phyloP scores from a whole-genome alignment of 495 filamentous ascomycete genomes.

The Penicillium tannophilum region DNA sequence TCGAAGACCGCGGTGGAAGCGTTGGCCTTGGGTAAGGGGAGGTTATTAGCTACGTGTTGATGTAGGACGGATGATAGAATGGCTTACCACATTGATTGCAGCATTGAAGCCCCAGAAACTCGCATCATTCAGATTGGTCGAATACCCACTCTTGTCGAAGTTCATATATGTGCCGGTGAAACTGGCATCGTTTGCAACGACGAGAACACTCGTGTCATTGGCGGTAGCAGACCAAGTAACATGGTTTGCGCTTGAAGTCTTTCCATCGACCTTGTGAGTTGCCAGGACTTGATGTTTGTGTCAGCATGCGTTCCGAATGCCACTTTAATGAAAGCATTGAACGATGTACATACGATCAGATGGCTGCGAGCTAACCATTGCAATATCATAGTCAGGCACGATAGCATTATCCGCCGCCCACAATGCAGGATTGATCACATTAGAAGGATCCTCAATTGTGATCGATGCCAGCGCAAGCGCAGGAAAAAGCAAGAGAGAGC shows the following conservation, averaged over 20 bases:
- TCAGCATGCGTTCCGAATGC: background rate
- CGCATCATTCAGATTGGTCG: conserved; percentile 17
- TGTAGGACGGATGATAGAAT: background rate
- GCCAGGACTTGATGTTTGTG: conserved; percentile 9
- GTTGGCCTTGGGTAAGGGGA: conserved; percentile 10
- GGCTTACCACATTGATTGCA: conserved; percentile 20
- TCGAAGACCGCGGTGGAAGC: conserved; percentile 16
- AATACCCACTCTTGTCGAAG: conserved; percentile 22
- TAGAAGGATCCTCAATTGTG: conserved; percentile 19
- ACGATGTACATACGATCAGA: conserved; percentile 11
- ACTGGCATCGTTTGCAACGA: conserved; percentile 12
- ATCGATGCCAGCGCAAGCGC: conserved; percentile 15
- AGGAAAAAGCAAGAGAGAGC: conserved; percentile 12
- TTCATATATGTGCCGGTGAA: conserved; percentile 16
- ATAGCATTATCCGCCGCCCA: conserved; percentile 20
- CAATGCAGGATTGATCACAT: conserved; percentile 13
- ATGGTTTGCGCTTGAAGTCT: conserved; percentile 13
- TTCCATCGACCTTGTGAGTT: conserved; percentile 10
- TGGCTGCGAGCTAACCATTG: conserved; percentile 9
- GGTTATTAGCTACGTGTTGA: background rate
- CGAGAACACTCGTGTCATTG: conserved; percentile 24
- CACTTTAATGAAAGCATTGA: background rate
- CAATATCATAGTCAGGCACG: conserved; percentile 18
- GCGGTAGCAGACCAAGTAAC: conserved; percentile 18
- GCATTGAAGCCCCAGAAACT: conserved; percentile 27